Base-by-base conservation (phyloP, 495 filamentous ascomycete genomes). In the Podospora bellae-mahoneyi region DNA sequence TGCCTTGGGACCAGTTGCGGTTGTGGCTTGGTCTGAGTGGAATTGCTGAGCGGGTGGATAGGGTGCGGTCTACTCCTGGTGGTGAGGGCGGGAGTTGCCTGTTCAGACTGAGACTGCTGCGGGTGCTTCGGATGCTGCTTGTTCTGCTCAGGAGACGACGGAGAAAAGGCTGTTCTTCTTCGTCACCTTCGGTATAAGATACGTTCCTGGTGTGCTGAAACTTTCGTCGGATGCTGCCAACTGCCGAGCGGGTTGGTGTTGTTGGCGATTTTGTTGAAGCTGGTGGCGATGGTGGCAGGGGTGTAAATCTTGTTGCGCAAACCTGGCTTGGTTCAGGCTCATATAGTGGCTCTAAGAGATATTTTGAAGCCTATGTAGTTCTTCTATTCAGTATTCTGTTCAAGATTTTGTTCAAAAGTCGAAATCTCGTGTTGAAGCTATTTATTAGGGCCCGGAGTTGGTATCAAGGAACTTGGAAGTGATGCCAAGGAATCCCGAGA, bases 321-420 rank as follows among this genome's bases (percentile, higher is more conserved):
- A 73, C 66, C 67, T 77, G 72, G 48, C 66, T 76, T 4, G 75
- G 75, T 58, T 76, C 74, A 5, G 69, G 75, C 15, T 76, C 72
- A 66, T 76, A 66, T n/a, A 77, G 54, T 16, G 88, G 87, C 62
- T 86, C 85, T 30, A 90, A 81, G 9, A 89, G 79, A 70, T 86
- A 84, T 59, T 83, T 82, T 54, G 77, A 75, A 4, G 85, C 85
- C 84, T 88, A 62, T 58, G 16, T 56, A 19, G 1, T 0, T 44
- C 19, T 20, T 18, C 1, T 6, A 53, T n/a, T 44, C 9, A 48
- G 39, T 48, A 48, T 48, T 13, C 13, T 18, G 7, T 48, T 48
- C 7, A 48, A 48, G 15, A 6, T 13, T 48, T 48, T 48, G 39
- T 13, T 48, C 9, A 5, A 16, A 48, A 18, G 39, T 48, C 39